phyloP scores from a whole-genome alignment of 768 basidiomycete species.

The Mycena amicta region DNA sequence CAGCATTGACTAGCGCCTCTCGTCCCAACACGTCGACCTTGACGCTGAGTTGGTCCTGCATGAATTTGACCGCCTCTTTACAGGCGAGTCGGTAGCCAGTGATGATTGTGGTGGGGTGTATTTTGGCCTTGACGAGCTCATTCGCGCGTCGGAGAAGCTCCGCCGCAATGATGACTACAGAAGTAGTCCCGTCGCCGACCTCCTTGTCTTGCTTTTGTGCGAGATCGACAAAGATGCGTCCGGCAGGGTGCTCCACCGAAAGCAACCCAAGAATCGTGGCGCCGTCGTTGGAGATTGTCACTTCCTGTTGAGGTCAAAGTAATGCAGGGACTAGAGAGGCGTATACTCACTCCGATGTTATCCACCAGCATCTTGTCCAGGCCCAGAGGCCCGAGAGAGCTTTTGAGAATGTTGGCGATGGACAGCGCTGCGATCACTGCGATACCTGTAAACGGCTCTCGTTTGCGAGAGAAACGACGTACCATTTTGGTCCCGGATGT shows the following conservation, averaged over 20 bases:
- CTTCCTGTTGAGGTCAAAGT: slow-evolving; percentile 64
- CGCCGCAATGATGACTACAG: slow-evolving; percentile 97
- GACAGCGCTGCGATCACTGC: slow-evolving; percentile 93
- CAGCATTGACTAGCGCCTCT: slow-evolving; percentile 92
- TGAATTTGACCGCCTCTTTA: slow-evolving; percentile 94
- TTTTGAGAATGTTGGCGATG: slow-evolving; percentile 97
- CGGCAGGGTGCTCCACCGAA: slow-evolving; percentile 95
- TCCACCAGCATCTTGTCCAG: slow-evolving; percentile 98
- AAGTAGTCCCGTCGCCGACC: slow-evolving; percentile 98
- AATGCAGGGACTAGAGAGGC: neutral
- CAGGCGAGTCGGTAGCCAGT: slow-evolving; percentile 97
- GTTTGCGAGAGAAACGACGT: slow-evolving; percentile 22
- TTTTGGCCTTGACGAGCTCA: slow-evolving; percentile 96
- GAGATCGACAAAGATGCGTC: slow-evolving; percentile 95
- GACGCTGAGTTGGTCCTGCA: slow-evolving; percentile 95
- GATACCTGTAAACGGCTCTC: slow-evolving; percentile 5
- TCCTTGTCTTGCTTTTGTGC: slow-evolving; percentile 99
- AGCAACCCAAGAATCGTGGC: slow-evolving; percentile 96
- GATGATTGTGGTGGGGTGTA: slow-evolving; percentile 99
- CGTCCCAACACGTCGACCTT: slow-evolving; percentile 92
- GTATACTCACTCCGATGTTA: slow-evolving; percentile 84
- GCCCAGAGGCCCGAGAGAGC: slow-evolving; percentile 91
- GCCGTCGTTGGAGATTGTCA: slow-evolving; percentile 99
- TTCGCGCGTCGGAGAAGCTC: slow-evolving; percentile 95
- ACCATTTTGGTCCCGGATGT: slow-evolving; percentile 98